Percentiles rank a stretch among this genome's conserved stretches.
These are phyloP conservation scores for Boletus tomentosulus DNA, from an alignment of 768 basidiomycete species.

Conservation along the genomic window DNA sequence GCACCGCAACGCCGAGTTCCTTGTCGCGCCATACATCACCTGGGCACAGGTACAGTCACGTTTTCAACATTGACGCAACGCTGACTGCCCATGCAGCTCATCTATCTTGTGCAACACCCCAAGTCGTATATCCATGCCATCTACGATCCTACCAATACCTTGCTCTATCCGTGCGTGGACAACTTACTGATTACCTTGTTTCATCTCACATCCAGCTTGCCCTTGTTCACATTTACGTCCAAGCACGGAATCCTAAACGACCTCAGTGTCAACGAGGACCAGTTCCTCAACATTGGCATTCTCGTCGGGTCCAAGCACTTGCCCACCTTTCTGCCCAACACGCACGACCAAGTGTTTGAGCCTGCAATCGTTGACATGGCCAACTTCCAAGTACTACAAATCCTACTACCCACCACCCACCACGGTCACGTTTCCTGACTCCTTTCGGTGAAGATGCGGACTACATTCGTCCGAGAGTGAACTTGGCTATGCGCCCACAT, in stretches of 20 bases:
- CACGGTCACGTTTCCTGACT: too few relatives aligned
- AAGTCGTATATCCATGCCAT: conserved; percentile 95
- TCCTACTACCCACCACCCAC: too few relatives aligned
- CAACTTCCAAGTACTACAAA: conserved; percentile 91
- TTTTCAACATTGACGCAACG: neutral
- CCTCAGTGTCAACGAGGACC: conserved; percentile 71
- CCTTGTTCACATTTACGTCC: conserved; percentile 80
- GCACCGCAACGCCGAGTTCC: conserved; percentile 92
- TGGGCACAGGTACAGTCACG: conserved; percentile 84
- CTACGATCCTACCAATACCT: conserved; percentile 84
- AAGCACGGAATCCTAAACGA: conserved; percentile 71
- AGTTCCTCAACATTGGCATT: conserved; percentile 92
- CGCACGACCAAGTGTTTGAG: conserved; percentile 77
- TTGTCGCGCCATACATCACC: conserved; percentile 92
- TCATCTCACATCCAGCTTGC: conserved; percentile 63
- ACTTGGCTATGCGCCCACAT: too few relatives aligned
- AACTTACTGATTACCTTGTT: conserved; percentile 87
- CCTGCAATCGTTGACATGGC: conserved; percentile 88
- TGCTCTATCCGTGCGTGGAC: conserved; percentile 85
- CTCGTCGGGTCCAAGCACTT: conserved; percentile 87
- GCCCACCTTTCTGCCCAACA: conserved; percentile 74
- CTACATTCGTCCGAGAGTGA: too few relatives aligned
- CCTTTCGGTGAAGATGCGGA: too few relatives aligned
- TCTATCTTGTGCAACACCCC: conserved; percentile 89
- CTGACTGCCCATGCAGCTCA: conserved; percentile 54